Conservation (phyloP, 768 basidiomycete genomes). For the Amanita polypyramis region DNA sequence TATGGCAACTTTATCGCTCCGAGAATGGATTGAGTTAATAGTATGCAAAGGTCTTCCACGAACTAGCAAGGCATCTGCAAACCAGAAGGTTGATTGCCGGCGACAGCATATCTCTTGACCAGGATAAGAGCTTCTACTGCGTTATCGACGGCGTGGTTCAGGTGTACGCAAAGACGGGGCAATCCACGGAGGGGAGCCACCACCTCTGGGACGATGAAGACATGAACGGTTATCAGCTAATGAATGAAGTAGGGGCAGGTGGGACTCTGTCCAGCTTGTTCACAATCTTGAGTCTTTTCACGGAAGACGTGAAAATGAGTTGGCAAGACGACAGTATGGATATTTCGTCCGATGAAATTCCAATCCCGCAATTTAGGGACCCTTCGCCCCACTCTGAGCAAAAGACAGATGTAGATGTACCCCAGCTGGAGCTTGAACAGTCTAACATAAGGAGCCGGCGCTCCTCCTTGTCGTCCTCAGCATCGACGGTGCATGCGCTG, state of each 20-base stretch:
- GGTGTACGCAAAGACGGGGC: slow-evolving; percentile 71
- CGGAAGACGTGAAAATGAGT: slow-evolving; percentile 84
- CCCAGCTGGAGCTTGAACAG: slow-evolving; percentile 39
- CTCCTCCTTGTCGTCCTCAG: slow-evolving; percentile 46
- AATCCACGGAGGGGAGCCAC: slow-evolving; percentile 33
- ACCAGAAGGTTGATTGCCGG: slow-evolving; percentile 93
- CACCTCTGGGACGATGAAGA: slow-evolving; percentile 74
- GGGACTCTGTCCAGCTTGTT: slow-evolving; percentile 94
- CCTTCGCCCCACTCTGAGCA: slow-evolving; percentile 17
- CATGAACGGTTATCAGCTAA: slow-evolving; percentile 90
- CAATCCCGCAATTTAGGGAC: slow-evolving; percentile 15
- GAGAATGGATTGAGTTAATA: not conserved
- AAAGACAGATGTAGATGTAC: slow-evolving; percentile 56
- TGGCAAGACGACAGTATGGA: slow-evolving; percentile 66
- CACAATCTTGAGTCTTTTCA: slow-evolving; percentile 94
- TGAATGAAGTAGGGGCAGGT: slow-evolving; percentile 94
- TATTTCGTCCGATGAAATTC: slow-evolving; percentile 19
- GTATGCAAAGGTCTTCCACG: slow-evolving; percentile 75
- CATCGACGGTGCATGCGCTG: slow-evolving; percentile 54
- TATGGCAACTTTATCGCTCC: slow-evolving; percentile 23
- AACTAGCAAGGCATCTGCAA: slow-evolving; percentile 91
- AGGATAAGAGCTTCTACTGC: slow-evolving; percentile 95
- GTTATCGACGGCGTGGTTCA: slow-evolving; percentile 98
- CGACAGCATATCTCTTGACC: slow-evolving; percentile 83
- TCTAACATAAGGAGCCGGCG: slow-evolving; percentile 29